Evolutionary conservation across 345 rosid genomes (phyloP).

Genomic region (Corymbia maculata): DNA sequence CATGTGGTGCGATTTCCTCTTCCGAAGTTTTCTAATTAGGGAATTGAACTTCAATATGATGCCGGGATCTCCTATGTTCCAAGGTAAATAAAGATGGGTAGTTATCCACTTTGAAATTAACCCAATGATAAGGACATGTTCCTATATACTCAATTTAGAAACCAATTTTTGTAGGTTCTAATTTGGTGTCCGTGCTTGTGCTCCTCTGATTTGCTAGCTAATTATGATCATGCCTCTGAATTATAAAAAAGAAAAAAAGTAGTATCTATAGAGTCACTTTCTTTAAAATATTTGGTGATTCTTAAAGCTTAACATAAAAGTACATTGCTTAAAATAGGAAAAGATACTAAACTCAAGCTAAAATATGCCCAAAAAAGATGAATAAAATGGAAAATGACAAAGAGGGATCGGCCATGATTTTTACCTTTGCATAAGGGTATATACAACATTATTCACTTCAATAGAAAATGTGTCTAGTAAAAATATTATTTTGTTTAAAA

Average conservation of each 20-base stretch:
- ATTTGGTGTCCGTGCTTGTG: not conserved
- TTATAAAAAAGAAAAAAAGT: too few relatives aligned
- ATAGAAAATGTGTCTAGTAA: too few relatives aligned
- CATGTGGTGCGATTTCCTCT: not conserved
- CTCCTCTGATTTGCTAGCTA: not conserved
- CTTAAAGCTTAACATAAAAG: too few relatives aligned
- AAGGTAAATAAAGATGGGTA: not conserved
- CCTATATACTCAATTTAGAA: not conserved
- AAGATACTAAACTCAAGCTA: not conserved
- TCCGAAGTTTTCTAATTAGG: not conserved
- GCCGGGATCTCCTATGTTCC: not conserved
- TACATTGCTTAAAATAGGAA: not conserved
- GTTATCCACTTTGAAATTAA: not conserved
- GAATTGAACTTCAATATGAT: not conserved
- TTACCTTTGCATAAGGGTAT: not conserved
- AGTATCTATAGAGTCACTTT: too few relatives aligned
- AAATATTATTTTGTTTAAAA: too few relatives aligned
- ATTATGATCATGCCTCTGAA: not conserved
- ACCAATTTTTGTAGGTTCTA: not conserved
- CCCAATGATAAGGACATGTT: accelerated
- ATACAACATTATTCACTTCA: not conserved
- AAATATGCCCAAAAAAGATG: not conserved
- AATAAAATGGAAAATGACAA: not conserved
- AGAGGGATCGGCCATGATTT: not conserved
- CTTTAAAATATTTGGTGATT: too few relatives aligned